Base-by-base conservation (phyloP, 2,329 filamentous ascomycete species). In the Didymella lethalis region DNA sequence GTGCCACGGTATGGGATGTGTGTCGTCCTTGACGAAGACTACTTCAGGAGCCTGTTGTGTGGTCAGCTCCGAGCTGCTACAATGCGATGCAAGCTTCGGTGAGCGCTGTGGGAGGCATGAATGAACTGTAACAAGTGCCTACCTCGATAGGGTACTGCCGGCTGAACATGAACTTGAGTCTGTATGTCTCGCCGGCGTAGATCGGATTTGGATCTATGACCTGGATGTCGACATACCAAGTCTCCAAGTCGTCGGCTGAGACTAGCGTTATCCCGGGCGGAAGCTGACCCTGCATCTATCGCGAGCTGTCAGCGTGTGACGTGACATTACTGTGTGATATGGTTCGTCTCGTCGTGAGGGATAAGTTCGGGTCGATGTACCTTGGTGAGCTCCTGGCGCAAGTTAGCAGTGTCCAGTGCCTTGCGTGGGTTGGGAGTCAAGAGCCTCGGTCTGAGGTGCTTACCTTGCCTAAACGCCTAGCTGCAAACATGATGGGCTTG, bases 151-250 rank as follows among this genome's bases (percentile, higher is more conserved):
- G 95, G 74, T 99, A 99, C 67, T 86, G 87, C 31, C 85, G 83
- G 61, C 87, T 88, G 77, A 99, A 99, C 48, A 85, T 88, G 78
- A 99, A 97, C 74, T 92, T 93, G 53, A 99, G 82, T 23, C 94
- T 86, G 79, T 92, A 98, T 25, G 82, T 88, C 75, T 98, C 85
- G 74, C 87, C 85, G 50, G 86, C 80, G 79, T 99, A 99, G 47
- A 99, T 80, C 1, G 94, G 94, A 73, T 99, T 99, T 58, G 86
- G 81, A 77, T 98, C 95, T 40, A 98, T 85, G 51, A 99, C 94
- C 66, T 85, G 82, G 53, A 99, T 96, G 75, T 99, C 96, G 80
- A 98, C 88, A 49, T 89, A 83, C 96, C 95, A 99, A 80, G 95
- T 90, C 72, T 92, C 85, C 51, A 97, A 88, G 75, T 93, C 89